A percentile compares a stretch with the other conserved stretches of the same genome.
Conservation (phyloP, 805 yeast species). For the Monosporozyma solicola region DNA sequence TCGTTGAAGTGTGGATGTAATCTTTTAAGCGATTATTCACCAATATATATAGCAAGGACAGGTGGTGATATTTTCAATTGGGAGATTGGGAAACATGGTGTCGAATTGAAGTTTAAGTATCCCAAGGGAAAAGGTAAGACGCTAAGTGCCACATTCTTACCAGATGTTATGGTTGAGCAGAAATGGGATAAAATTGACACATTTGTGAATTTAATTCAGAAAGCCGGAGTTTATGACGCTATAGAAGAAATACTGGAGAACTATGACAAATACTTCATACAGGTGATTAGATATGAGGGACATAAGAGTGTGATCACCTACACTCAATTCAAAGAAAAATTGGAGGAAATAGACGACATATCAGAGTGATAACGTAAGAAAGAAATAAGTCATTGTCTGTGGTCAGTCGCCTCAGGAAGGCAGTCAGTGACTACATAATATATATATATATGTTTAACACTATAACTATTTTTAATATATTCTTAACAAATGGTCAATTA, state of each 20-base stretch:
- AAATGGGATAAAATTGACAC: constrained; percentile 67
- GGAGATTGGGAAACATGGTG: constrained; percentile 78
- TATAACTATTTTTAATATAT: no score
- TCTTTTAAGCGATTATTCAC: constrained; percentile 33
- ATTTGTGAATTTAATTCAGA: constrained; percentile 55
- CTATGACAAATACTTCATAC: constrained; percentile 28
- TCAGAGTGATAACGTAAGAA: not conserved
- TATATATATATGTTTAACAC: no score
- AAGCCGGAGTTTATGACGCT: constrained; percentile 47
- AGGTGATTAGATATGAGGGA: constrained; percentile 50
- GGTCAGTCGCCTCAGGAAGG: not conserved
- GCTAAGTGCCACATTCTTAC: constrained; percentile 75
- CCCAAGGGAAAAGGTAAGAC: constrained; percentile 26
- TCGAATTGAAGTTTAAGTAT: constrained; percentile 45
- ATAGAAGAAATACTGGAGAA: constrained; percentile 27
- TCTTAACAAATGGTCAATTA: no score
- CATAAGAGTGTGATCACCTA: constrained; percentile 36
- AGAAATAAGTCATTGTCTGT: not conserved
- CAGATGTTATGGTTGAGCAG: constrained; percentile 84
- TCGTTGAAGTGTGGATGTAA: constrained; percentile 33
- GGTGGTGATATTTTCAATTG: constrained; percentile 55
- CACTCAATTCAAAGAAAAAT: constrained; percentile 30
- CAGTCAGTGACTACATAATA: not conserved
- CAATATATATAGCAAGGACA: constrained; percentile 35
- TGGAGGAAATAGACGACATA: not conserved